Conservation (phyloP, 2,329 filamentous ascomycete genomes). For the Macrophomina phaseolina region DNA sequence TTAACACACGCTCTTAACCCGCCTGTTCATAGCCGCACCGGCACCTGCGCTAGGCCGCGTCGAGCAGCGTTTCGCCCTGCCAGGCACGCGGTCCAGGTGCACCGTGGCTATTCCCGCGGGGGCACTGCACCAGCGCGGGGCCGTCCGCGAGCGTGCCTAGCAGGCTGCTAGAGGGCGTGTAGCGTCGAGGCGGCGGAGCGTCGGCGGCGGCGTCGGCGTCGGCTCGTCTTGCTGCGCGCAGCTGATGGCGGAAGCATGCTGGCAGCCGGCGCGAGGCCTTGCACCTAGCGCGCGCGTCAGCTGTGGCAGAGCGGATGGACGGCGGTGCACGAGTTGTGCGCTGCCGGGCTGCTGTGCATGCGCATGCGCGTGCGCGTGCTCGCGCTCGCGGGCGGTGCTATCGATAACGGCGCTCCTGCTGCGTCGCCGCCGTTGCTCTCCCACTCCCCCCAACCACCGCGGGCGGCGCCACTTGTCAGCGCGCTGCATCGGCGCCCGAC, state of each 20-base stretch:
- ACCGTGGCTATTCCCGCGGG: background rate
- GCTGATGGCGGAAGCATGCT: background rate
- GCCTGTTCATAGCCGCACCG: background rate
- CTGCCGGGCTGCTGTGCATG: background rate
- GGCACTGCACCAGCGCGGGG: background rate
- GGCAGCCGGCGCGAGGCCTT: background rate
- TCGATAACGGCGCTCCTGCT: background rate
- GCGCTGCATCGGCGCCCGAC: constrained; percentile 3
- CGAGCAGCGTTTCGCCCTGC: constrained; percentile 11
- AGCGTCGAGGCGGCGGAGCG: background rate
- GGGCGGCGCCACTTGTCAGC: background rate
- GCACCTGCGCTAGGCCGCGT: constrained; percentile 3
- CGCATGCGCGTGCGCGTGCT: no score
- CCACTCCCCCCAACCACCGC: no score
- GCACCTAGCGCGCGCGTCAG: no score
- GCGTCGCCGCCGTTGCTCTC: no score
- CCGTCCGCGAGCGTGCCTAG: background rate
- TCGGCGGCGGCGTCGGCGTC: background rate
- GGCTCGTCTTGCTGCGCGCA: background rate
- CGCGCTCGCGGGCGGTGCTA: background rate
- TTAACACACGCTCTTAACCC: constrained; percentile 18
- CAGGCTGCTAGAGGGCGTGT: no score
- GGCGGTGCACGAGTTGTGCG: background rate
- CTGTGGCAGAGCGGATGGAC: background rate
- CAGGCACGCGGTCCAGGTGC: constrained; percentile 8